These are phyloP conservation scores for Aspergillus hortae DNA, from an alignment of 2,329 filamentous ascomycete species.

Conservation along the genomic window DNA sequence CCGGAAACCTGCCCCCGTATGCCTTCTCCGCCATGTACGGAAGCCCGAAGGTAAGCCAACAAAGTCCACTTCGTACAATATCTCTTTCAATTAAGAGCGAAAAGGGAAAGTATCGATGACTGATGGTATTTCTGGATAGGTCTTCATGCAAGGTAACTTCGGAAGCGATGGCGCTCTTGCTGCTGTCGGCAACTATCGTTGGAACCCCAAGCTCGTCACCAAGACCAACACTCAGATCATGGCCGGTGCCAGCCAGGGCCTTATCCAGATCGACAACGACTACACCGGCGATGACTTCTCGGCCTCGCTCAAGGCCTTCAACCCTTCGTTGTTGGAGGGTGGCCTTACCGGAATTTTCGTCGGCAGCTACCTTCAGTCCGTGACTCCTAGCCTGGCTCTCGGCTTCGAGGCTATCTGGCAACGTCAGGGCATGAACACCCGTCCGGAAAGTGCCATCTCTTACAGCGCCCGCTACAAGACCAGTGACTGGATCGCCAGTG, in stretches of 20 bases:
- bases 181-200: constrained; percentile 90
- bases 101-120: constrained; percentile 7
- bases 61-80: not conserved
- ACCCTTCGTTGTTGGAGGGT: constrained; percentile 90
- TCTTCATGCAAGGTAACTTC: constrained; percentile 92
- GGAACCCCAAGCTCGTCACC: constrained; percentile 73
- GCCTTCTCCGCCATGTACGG: constrained; percentile 92
- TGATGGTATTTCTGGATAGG: constrained; percentile 47
- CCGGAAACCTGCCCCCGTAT: constrained; percentile 82
- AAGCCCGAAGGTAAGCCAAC: constrained; percentile 72
- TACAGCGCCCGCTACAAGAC: constrained; percentile 92
- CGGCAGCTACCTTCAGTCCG: constrained; percentile 88
- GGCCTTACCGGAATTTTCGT: constrained; percentile 93
- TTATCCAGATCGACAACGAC: constrained; percentile 93
- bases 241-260: constrained; percentile 71
- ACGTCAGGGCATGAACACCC: constrained; percentile 74
- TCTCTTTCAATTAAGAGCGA: not conserved
- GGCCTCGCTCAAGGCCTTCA: constrained; percentile 86
- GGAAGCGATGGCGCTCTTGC: constrained; percentile 88
- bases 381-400: constrained; percentile 81
- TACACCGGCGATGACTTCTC: constrained; percentile 93
- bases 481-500: constrained; percentile 86
- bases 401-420: constrained; percentile 95
- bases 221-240: constrained; percentile 87
- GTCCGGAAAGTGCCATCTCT: constrained; percentile 85